Evolutionary conservation across 208 protist species (phyloP), one percentile per base, ranked within the genome.

Genomic region (Leishmania braziliensis): DNA sequence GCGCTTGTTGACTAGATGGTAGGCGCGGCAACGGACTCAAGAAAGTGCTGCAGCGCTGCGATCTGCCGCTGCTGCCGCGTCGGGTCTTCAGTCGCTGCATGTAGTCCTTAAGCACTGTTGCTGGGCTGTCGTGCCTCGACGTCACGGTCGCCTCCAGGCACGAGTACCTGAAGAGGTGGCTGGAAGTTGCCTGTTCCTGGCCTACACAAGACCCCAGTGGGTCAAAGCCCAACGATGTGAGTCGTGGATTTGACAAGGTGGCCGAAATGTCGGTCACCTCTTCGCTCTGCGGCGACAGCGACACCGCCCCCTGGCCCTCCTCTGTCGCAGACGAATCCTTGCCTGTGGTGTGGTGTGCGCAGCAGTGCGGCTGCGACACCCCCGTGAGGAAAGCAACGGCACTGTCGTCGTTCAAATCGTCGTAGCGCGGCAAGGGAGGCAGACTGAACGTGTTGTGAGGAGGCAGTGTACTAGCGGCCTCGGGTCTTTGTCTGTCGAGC

Each of bases 361-460:
- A 79, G 46, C 75, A 79, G 16, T 63, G n/a, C 43, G 48, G 76
- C 60, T 10, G 50, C 18, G 33, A 39, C 8, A 20, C 48, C 3
- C 36, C 51, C 43, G 46, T 26, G 8, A 36, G 76, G 20, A 33
- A 53, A 36, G 26, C 23, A 33, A 46, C 26, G 23, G 63, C 29
- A 23, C 6, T 16, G 14, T 23, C 60, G 8, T 68, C 39, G 62
- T 5, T 39, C 54, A 23, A 3, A 29, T 72, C 60, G 1, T 71
- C 63, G 43, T 79, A 53, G 76, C 29, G 6, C 43, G 76, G 76
- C 4, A 60, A 9, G 48, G 33, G 76, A 6, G 76, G 76, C 16
- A 79, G 39, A 20, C 26, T 71, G 63, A 79, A 79, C 16, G 9
- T 39, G 63, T 71, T 50, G 1, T 48, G 54, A 20, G 23, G 33